A percentile compares a stretch with the other conserved stretches of the same genome.
Evolutionary conservation across 306 rosid species (phyloP).

Genomic region (Inga laurina): DNA sequence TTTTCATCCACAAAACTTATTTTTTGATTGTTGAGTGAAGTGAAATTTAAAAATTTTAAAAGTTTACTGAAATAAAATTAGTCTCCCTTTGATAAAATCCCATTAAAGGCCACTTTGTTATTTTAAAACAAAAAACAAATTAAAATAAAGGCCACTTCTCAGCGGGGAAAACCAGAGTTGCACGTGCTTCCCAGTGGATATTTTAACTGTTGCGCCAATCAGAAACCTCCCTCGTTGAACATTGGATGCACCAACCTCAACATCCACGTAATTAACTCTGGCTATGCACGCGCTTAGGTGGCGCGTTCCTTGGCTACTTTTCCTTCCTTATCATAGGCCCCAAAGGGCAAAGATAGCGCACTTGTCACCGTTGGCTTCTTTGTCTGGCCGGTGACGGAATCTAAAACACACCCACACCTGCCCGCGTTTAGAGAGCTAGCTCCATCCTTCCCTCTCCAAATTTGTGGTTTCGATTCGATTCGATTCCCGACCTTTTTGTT

Average conservation of each 20-base stretch:
- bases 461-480: constrained; percentile 45
- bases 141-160: background rate
- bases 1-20: too few species aligned
- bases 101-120: background rate
- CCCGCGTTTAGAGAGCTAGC: constrained; percentile 27
- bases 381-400: constrained; percentile 63
- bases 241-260: background rate
- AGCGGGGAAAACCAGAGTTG: background rate
- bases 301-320: constrained; percentile 39
- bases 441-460: constrained; percentile 28
- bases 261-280: background rate
- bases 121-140: background rate
- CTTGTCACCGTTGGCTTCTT: constrained; percentile 52
- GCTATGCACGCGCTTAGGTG: constrained; percentile 27
- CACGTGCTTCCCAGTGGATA: constrained; percentile 43
- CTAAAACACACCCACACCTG: constrained; percentile 45
- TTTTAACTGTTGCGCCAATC: constrained; percentile 34
- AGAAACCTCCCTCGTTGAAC: constrained; percentile 1
- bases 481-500: constrained; percentile 35
- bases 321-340: constrained; percentile 17
- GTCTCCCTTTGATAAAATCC: background rate
- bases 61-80: too few species aligned
- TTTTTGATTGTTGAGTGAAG: too few species aligned
- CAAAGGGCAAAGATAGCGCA: constrained; percentile 40
- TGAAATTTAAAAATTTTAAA: too few species aligned